Evolutionary conservation across 345 rosid species (phyloP).

Genomic region (Anastatica hierochuntica): DNA sequence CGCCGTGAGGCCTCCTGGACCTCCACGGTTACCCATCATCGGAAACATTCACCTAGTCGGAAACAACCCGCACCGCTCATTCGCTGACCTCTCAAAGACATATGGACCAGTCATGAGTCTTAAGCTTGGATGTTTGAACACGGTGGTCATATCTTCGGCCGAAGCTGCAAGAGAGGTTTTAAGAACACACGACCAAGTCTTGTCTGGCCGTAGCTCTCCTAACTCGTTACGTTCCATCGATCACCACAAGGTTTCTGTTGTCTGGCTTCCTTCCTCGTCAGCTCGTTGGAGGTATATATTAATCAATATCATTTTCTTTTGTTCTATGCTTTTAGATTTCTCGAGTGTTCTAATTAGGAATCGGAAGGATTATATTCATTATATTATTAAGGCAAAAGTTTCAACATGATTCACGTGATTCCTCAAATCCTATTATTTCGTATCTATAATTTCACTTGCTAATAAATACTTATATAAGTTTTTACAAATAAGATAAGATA

Average conservation of each 20-base stretch:
- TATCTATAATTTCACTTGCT: too few relatives aligned
- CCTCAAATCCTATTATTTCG: too few relatives aligned
- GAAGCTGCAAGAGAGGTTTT: constrained; percentile 21
- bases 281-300: constrained; percentile 15
- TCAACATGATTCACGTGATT: too few relatives aligned
- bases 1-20: constrained; percentile 12
- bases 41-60: constrained; percentile 38
- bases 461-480: too few relatives aligned
- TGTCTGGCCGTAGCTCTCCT: constrained; percentile 12
- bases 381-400: too few relatives aligned
- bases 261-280: constrained; percentile 21
- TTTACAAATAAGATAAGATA: too few relatives aligned
- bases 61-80: constrained; percentile 26
- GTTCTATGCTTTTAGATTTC: too few relatives aligned
- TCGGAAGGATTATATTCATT: too few relatives aligned
- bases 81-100: constrained; percentile 25
- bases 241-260: constrained; percentile 20
- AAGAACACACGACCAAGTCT: constrained; percentile 26
- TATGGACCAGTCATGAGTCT: constrained; percentile 42
- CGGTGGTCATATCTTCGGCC: constrained; percentile 20
- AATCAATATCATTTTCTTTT: too few relatives aligned
- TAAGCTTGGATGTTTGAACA: constrained; percentile 17
- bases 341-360: too few relatives aligned
- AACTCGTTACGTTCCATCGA: constrained; percentile 3
- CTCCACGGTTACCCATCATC: constrained; percentile 28